These are phyloP conservation scores for Yarrowia sp. DNA, from an alignment of 805 yeast genomes.

Conservation along the genomic window DNA sequence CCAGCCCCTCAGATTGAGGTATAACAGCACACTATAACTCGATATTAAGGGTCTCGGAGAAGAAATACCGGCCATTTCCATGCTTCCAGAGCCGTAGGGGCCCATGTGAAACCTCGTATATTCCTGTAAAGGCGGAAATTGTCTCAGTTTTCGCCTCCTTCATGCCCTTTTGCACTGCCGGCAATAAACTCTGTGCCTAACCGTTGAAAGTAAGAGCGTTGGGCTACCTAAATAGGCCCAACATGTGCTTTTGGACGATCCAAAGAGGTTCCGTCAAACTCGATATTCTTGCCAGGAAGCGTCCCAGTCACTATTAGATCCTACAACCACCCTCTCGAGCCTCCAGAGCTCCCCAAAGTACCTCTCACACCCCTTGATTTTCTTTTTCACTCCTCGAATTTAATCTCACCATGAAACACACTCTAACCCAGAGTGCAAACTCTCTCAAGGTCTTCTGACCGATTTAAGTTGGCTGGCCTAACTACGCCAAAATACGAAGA, in stretches of 20 bases:
- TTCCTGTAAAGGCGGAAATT: not conserved
- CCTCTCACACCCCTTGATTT: not conserved
- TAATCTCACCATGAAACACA: not conserved
- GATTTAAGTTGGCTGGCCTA: conserved; percentile 4
- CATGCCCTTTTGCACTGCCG: not conserved
- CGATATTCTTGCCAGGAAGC: no score
- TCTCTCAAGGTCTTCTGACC: conserved; percentile 11
- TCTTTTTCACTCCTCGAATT: not conserved
- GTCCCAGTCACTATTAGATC: no score
- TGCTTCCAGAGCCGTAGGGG: not conserved
- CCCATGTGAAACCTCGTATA: not conserved
- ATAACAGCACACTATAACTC: not conserved
- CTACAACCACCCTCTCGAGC: no score
- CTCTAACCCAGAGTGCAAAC: not conserved
- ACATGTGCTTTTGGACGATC: not conserved
- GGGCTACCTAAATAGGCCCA: not conserved
- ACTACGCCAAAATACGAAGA: not conserved
- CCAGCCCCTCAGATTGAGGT: no score
- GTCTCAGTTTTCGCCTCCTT: conserved; percentile 1
- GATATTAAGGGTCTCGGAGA: not conserved
- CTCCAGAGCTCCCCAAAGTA: no score
- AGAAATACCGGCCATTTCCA: not conserved
- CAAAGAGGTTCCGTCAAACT: not conserved
- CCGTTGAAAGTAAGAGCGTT: not conserved
- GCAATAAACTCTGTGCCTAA: not conserved